Evolutionary conservation across 148 eudicot genomes (phyloP).

Genomic region (Drosera capensis): DNA sequence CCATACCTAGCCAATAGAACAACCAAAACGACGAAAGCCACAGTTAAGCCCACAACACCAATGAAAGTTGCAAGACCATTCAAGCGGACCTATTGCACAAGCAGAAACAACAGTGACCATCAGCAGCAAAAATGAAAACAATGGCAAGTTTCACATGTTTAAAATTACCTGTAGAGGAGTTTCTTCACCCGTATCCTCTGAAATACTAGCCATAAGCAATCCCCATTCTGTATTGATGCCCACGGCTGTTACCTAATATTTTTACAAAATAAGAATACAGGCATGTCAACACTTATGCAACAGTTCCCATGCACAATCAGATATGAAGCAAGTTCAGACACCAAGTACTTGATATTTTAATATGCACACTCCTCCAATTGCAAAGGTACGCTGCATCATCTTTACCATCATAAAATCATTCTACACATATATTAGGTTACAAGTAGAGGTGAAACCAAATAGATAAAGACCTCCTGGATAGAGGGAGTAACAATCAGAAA

Average conservation of each 20-base stretch:
- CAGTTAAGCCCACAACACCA: slow-evolving; percentile 68
- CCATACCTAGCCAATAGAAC: slow-evolving; percentile 56
- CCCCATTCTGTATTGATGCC: slow-evolving; percentile 98
- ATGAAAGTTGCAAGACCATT: slow-evolving; percentile 95
- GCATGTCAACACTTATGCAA: not conserved
- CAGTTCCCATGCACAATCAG: too few relatives aligned
- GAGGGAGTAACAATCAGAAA: too few relatives aligned
- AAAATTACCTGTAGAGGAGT: slow-evolving; percentile 83
- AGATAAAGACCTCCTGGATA: too few relatives aligned
- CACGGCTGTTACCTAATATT: slow-evolving; percentile 71
- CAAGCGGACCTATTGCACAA: slow-evolving; percentile 50
- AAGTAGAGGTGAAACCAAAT: too few relatives aligned
- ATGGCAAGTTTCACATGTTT: not conserved
- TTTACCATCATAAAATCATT: too few relatives aligned
- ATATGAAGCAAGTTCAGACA: too few relatives aligned
- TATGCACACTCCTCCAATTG: too few relatives aligned
- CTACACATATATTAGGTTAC: too few relatives aligned
- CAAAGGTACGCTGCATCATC: too few relatives aligned
- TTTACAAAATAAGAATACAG: slow-evolving; percentile 1
- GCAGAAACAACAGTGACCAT: not conserved
- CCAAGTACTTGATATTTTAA: too few relatives aligned
- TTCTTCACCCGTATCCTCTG: slow-evolving; percentile 98
- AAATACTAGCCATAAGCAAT: slow-evolving; percentile 91
- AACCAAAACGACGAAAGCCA: slow-evolving; percentile 52
- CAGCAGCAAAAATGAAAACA: not conserved